Evolutionary conservation across 164 flowering plant species (phyloP), one percentile per base, ranked within the genome.

Genomic region (Tetrastigma voinierianum): DNA sequence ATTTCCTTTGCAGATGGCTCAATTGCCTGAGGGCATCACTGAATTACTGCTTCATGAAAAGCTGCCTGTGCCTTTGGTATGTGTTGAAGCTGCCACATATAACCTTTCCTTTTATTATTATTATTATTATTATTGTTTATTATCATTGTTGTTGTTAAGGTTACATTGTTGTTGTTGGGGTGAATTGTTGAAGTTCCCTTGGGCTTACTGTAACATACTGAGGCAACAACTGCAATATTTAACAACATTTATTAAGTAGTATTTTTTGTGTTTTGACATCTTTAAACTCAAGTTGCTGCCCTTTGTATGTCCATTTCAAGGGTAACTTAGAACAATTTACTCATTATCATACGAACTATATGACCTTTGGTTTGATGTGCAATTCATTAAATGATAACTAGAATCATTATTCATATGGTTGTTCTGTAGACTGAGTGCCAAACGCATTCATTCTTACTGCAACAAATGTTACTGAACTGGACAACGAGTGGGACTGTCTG

Each of bases 11-110:
- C 90, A 96, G 98, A 90, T 90, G 98, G 95, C 97, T 73, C 87
- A 70, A 69, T 73, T 96, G 76, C 99, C 99, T 3, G 98, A 96
- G 74, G 97, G 96, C 59, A 86, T 93, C 67, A 87, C 99, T 23
- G 93, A 96, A 71, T 75, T 96, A 59, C 78, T 96, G 78, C 90
- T 88, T 75, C 96, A 96, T 74, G 90, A 88, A 65, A 78, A 77
- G 69, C 84, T 96, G 46, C 71, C 70, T 17, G 87, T 90, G 64
- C 99, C 99, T 59, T 69, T 93, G 93, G 99, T 96, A 84, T 72
- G 89, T 85, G 44, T 64, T 59, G 57, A 54, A 55, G 47, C 57
- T 62, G 40, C 40, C 40, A 32, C 40, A 32, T 32, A 32, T 32
- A 32, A 32, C 40, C 40, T 32, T 32, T 32, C n/a, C n/a, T n/a